Evolutionary conservation across 1,284 basidiomycete species (phyloP).

Genomic region (Lentinula novae-zelandiae): DNA sequence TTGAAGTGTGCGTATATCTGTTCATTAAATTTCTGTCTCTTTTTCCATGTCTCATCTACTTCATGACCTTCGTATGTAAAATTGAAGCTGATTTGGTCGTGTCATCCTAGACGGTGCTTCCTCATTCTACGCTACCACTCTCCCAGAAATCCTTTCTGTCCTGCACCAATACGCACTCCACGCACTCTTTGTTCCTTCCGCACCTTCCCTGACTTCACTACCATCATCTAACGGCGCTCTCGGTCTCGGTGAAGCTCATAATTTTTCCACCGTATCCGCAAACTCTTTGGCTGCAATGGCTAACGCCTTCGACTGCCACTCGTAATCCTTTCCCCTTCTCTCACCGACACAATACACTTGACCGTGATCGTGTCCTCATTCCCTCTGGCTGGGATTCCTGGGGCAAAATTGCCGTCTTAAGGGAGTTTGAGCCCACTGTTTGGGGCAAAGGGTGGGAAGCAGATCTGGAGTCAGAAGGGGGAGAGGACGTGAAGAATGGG

Average conservation of each 20-base stretch:
- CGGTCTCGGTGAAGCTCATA: constrained; percentile 31
- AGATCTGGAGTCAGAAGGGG: constrained; percentile 48
- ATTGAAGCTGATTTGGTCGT: constrained; percentile 8
- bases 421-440: constrained; percentile 85
- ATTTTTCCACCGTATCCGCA: background rate
- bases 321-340: constrained; percentile 84
- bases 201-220: constrained; percentile 74
- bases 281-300: constrained; percentile 11
- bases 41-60: no score
- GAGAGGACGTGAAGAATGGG: constrained; percentile 27
- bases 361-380: constrained; percentile 88
- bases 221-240: constrained; percentile 40
- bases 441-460: constrained; percentile 85
- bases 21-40: background rate
- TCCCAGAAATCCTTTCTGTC: constrained; percentile 74
- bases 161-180: constrained; percentile 89
- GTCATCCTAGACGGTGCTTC: constrained; percentile 76
- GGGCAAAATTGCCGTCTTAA: constrained; percentile 90
- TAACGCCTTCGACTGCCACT: constrained; percentile 33
- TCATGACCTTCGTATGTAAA: background rate
- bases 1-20: constrained; percentile 69
- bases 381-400: constrained; percentile 97
- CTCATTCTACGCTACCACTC: constrained; percentile 87
- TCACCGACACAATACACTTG: constrained; percentile 86
- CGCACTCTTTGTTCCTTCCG: constrained; percentile 76